A percentile compares a stretch with the other conserved stretches of the same genome.
These are phyloP conservation scores for Phlebopus sp. DNA, from an alignment of 1,284 basidiomycete genomes.

Conservation along the genomic window DNA sequence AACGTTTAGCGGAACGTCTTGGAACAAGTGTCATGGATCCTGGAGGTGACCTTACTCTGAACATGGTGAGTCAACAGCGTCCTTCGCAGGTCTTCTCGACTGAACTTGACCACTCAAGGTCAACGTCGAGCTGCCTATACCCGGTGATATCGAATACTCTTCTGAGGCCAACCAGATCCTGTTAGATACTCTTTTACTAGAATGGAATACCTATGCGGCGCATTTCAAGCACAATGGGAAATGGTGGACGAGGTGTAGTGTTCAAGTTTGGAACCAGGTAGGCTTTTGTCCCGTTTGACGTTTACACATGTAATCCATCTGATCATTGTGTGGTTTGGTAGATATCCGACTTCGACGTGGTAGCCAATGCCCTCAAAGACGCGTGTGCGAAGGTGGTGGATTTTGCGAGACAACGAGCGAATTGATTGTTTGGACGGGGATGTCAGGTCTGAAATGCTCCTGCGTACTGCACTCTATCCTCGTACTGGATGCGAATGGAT, in stretches of 20 bases:
- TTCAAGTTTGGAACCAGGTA: constrained; percentile 75
- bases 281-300: constrained; percentile 17
- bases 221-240: constrained; percentile 54
- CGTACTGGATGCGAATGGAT: too few relatives aligned
- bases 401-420: constrained; percentile 1
- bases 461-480: too few relatives aligned
- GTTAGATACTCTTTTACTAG: constrained; percentile 36
- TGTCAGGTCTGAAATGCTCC: too few relatives aligned
- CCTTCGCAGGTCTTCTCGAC: neutral
- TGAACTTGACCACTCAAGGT: constrained; percentile 25
- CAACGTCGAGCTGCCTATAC: constrained; percentile 56
- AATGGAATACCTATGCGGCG: constrained; percentile 37
- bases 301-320: neutral
- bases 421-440: constrained; percentile 1
- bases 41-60: constrained; percentile 61
- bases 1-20: constrained; percentile 59
- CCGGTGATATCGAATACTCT: constrained; percentile 33
- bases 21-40: constrained; percentile 66
- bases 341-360: constrained; percentile 32
- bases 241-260: constrained; percentile 73
- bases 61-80: constrained; percentile 58
- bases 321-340: neutral
- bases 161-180: constrained; percentile 35
- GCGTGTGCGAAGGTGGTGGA: constrained; percentile 21
- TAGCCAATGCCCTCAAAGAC: constrained; percentile 28